phyloP scores from a whole-genome alignment of 768 basidiomycete species.

The Mycena epipterygia region DNA sequence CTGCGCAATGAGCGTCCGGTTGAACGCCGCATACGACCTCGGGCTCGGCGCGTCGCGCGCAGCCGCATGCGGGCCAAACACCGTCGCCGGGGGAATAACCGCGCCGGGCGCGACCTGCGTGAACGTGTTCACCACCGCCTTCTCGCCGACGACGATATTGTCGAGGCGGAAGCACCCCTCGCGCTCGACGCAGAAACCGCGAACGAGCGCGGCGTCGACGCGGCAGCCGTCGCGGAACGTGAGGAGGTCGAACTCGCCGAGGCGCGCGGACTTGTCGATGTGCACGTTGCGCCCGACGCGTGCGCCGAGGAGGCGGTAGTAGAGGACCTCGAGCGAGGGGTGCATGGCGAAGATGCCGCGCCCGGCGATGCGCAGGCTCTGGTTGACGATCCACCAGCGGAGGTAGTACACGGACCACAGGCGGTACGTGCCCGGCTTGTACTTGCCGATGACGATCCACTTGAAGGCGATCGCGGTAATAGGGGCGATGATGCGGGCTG shows the following conservation, averaged over 20 bases:
- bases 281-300: constrained; percentile 56
- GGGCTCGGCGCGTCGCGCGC: constrained; percentile 56
- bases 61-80: constrained; percentile 63
- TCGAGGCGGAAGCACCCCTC: constrained; percentile 60
- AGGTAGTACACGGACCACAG: constrained; percentile 45
- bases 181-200: constrained; percentile 61
- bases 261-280: constrained; percentile 53
- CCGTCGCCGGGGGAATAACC: constrained; percentile 48
- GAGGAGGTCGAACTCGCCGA: constrained; percentile 62
- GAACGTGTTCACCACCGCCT: constrained; percentile 58
- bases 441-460: constrained; percentile 60
- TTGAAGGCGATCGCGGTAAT: constrained; percentile 58
- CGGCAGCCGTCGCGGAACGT: constrained; percentile 58
- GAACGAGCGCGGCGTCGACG: constrained; percentile 55
- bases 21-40: constrained; percentile 53
- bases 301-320: constrained; percentile 62
- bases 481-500: constrained; percentile 53
- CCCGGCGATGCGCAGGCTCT: constrained; percentile 45
- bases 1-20: constrained; percentile 50
- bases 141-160: constrained; percentile 52
- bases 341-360: constrained; percentile 58
- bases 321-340: constrained; percentile 52
- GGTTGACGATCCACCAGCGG: constrained; percentile 36
- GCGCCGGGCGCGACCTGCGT: constrained; percentile 60
- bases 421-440: constrained; percentile 53